Percentiles rank a stretch among this genome's conserved stretches.
These are phyloP conservation scores for Agaricus sinodeliciosus DNA, from an alignment of 768 basidiomycete species.

Conservation along the genomic window DNA sequence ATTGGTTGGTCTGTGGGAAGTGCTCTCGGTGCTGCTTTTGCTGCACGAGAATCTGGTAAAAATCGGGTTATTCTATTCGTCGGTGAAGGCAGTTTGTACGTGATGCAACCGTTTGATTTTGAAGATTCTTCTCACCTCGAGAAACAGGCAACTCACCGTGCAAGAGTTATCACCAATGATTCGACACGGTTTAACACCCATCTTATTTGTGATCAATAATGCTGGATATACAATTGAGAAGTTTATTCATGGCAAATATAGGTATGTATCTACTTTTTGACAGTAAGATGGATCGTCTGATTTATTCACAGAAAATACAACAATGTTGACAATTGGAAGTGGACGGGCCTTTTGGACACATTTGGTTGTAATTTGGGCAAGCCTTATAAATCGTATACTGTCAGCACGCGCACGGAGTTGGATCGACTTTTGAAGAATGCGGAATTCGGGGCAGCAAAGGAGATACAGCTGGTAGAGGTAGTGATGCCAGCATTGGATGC, in stretches of 20 bases:
- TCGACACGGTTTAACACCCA: conserved; percentile 62
- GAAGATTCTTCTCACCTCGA: not conserved
- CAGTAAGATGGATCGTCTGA: not conserved
- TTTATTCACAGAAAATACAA: conserved; percentile 62
- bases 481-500: conserved; percentile 71
- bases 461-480: conserved; percentile 77
- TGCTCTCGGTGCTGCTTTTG: conserved; percentile 74
- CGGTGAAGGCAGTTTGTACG: conserved; percentile 78
- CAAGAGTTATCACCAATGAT: conserved; percentile 88
- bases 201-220: conserved; percentile 81
- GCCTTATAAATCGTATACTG: conserved; percentile 55
- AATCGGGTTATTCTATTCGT: conserved; percentile 77
- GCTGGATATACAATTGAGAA: conserved; percentile 86
- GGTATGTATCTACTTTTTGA: conserved; percentile 24
- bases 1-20: conserved; percentile 85
- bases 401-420: conserved; percentile 62
- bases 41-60: conserved; percentile 55
- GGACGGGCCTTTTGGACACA: conserved; percentile 55
- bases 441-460: conserved; percentile 54
- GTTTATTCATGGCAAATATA: conserved; percentile 56
- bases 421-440: conserved; percentile 56
- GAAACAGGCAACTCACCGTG: conserved; percentile 59
- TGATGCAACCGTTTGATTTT: conserved; percentile 12
- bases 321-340: conserved; percentile 79
- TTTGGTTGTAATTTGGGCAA: conserved; percentile 48